Base-by-base conservation (phyloP, 106 monocot species). In the Triglochin maritima region DNA sequence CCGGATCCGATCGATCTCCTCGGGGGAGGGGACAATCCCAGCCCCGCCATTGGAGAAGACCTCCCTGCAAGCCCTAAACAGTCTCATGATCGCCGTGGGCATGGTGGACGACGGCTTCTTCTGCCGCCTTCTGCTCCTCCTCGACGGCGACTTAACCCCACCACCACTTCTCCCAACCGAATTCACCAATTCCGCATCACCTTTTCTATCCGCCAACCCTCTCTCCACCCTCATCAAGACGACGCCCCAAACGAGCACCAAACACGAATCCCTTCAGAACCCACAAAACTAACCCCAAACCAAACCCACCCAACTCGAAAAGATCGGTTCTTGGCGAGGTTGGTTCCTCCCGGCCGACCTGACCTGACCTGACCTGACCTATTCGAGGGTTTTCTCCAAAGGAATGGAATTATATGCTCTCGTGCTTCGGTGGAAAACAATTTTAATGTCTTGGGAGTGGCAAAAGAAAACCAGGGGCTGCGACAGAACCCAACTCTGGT, bases 31-130 rank as follows among this genome's bases (percentile, higher is more conserved):
- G 2, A 87, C 73, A 44, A 89, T 17, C 2, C 87, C 86, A 0
- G 89, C 69, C 6, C 60, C 82, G n/a, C 77, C 72, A 50, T 73
- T 72, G 7, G 82, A 81, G 72, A 94, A 94, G 16, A 85, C 81
- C 44, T 75, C 82, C 77, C 61, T 76, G 80, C 94, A 89, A 2
- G 82, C 77, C 42, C 82, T 81, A 56, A 76, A 89, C 29, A 94
- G 75, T 65, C 51, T 74, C 75, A 85, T 86, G 6, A 91, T 72
- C 5, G 70, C 80, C 9, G 67, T 65, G 11, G 75, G n/a, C 62
- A 78, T 63, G 73, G 72, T 65, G n/a, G 48, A n/a, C 46, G 12
- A 1, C n/a, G 55, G 3, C 45, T 57, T 56, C 56, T 15, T 56
- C 56, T 57, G 10, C 56, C 68, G 55, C 47, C 68, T 68, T 44